Evolutionary conservation across 2,329 filamentous ascomycete genomes (phyloP), one percentile per base, ranked within the genome.

Genomic region (Sarocladiaceae sp.): DNA sequence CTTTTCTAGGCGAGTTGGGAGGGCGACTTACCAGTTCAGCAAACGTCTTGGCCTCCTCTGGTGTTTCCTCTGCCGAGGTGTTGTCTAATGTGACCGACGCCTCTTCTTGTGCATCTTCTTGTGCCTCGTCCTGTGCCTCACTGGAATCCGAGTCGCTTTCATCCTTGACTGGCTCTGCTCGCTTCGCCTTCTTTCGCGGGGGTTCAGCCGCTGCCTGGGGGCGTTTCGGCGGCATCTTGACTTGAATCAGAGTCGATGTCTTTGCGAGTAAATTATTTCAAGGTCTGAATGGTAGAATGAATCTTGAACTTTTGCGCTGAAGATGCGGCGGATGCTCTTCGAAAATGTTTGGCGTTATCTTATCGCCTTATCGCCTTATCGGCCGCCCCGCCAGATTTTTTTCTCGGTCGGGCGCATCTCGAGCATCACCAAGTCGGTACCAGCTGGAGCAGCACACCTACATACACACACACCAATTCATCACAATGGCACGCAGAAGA

Each of bases 401-500:
- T 63, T 56, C 58, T 58, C 24, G 32, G 26, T 26, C 29, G 6
- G 26, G 16, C 35, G 21, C 31, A 18, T 29, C 26, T 46, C 43
- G 33, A 31, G 33, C 16, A 37, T 19, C 15, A 9, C 21, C 24
- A 19, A 11, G 11, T 27, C 23, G 11, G 11, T 16, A 18, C 26
- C 21, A 40, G 44, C 29, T 16, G 21, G 24, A 13, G 29, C 24
- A 20, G n/a, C 13, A 41, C 26, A 41, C 19, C 40, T 47, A 20
- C 49, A 32, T 34, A 50, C 37, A 49, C 31, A 23, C 33, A 18
- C 27, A 15, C 9, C 31, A 45, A 33, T 31, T 37, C 19, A 47
- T 48, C 52, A 58, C 48, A 57, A 95, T 95, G 90, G 88, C 87
- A 27, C 84, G 83, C 63, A 76, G 77, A 68, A 75, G 88, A 58